Evolutionary conservation across 805 yeast genomes (phyloP), one percentile per base, ranked within the genome.

Genomic region (Torulaspora maleeae): DNA sequence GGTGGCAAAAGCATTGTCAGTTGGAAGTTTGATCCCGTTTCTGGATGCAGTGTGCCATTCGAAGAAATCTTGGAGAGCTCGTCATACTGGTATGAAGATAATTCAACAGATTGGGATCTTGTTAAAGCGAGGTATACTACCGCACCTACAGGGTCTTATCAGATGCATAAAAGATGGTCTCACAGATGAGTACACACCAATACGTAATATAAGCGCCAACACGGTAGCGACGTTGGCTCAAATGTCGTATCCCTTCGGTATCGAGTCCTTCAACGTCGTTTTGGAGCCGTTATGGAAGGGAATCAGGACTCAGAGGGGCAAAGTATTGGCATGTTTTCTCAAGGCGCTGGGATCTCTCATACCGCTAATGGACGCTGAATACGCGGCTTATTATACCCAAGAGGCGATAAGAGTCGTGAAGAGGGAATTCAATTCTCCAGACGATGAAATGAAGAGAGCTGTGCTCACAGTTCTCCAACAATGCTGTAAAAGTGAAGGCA

Each of bases 361-460:
- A 4, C 95, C 97, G 0, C 68, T 91, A 41, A 88, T 91, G 96
- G 84, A 80, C 46, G 80, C 80, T 13, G 96, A 88, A 50, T 82
- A 85, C 60, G 82, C 89, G 1, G 78, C 79, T 43, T 85, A 80
- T 60, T 89, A 87, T 54, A 79, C 96, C 0, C 74, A 74, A 38
- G 95, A 87, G 59, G 74, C 89, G 2, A 76, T 89, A 73, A 68
- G 68, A 15, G 74, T 88, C 22, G 68, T 89, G 4, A 56, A 78
- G 2, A 70, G 93, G 43, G 95, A 90, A 63, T 86, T 88, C 55
- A 63, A 70, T 28, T 78, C 95, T 0, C 89, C 93, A 0, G 96
- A 88, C 58, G 95, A 86, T 49, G 96, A 89, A 39, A 85, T 90
- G 91, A 80, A 79, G 55, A 76, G 76, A 48, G 76, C 89, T 0